A percentile compares a stretch with the other conserved stretches of the same genome.
Conservation (phyloP, 2,329 filamentous ascomycete genomes). For the Fusarium duplospermum region DNA sequence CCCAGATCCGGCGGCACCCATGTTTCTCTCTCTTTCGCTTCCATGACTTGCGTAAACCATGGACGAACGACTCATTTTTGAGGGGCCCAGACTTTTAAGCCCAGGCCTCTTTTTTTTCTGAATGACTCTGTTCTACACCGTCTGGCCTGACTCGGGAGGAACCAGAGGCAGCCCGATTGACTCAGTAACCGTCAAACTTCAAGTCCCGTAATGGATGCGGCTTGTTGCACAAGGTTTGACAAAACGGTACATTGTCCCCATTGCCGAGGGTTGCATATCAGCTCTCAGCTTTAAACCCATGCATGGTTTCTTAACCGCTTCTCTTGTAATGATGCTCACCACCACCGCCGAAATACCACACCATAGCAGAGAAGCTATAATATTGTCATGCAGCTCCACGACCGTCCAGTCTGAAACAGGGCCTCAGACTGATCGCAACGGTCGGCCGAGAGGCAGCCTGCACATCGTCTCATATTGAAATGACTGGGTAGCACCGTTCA, state of each 20-base stretch:
- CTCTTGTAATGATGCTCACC: background rate
- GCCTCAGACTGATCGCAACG: conserved; percentile 17
- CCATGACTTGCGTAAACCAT: conserved; percentile 7
- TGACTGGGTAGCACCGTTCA: conserved; percentile 30
- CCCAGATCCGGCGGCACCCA: conserved; percentile 28
- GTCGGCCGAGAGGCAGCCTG: conserved; percentile 16
- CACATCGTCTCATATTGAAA: conserved; percentile 9
- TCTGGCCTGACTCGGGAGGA: conserved; percentile 28
- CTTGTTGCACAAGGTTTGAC: conserved; percentile 15
- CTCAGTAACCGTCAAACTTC: conserved; percentile 10
- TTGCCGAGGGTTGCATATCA: background rate
- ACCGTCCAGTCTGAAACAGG: conserved; percentile 13
- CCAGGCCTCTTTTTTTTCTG: background rate
- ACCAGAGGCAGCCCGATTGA: conserved; percentile 26
- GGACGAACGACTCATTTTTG: conserved; percentile 3
- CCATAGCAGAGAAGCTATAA: background rate
- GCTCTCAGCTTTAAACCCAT: background rate
- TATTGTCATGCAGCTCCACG: conserved; percentile 1
- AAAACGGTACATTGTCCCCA: conserved; percentile 9
- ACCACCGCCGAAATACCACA: background rate
- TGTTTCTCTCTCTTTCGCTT: conserved; percentile 8
- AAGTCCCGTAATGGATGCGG: background rate
- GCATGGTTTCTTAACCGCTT: too few relatives aligned
- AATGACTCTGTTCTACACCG: conserved; percentile 22
- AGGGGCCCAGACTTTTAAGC: conserved; percentile 1